Conservation (phyloP, 1,139 yeast genomes). For the Kazachstania sp. region DNA sequence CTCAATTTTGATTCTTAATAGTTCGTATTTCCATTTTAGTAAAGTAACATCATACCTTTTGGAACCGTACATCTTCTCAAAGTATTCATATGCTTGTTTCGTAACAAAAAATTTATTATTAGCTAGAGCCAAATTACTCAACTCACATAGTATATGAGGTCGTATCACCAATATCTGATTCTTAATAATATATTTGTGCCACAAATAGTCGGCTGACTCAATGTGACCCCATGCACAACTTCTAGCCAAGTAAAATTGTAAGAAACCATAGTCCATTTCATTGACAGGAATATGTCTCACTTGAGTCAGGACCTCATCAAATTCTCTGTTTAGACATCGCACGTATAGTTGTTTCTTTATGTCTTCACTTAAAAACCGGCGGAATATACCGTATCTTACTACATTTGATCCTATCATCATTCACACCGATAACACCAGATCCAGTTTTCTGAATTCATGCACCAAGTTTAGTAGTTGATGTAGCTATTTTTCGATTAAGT, state of each 20-base stretch:
- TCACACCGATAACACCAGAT: no score
- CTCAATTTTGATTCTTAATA: slow-evolving; percentile 23
- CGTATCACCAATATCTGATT: slow-evolving; percentile 14
- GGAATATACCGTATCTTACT: not conserved
- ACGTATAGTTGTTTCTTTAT: slow-evolving; percentile 12
- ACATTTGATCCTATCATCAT: no score
- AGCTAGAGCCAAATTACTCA: slow-evolving; percentile 21
- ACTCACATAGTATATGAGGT: slow-evolving; percentile 21
- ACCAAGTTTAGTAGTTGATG: no score
- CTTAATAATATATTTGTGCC: slow-evolving; percentile 26
- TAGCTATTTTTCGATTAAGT: no score
- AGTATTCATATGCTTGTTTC: slow-evolving; percentile 19
- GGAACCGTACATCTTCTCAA: slow-evolving; percentile 9
- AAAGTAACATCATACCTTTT: slow-evolving; percentile 4
- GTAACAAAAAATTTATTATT: slow-evolving; percentile 20
- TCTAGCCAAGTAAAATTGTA: slow-evolving; percentile 19
- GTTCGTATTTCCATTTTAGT: slow-evolving; percentile 14
- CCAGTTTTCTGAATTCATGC: no score
- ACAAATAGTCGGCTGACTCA: slow-evolving; percentile 21
- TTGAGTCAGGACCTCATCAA: slow-evolving; percentile 15
- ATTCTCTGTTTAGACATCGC: slow-evolving; percentile 22
- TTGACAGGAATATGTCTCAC: slow-evolving; percentile 13
- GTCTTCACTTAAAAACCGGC: slow-evolving; percentile 10
- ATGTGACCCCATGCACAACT: slow-evolving; percentile 26
- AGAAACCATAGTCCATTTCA: slow-evolving; percentile 18